phyloP scores from a whole-genome alignment of 2,329 filamentous ascomycete species.

The Hyphodiscus sp. region DNA sequence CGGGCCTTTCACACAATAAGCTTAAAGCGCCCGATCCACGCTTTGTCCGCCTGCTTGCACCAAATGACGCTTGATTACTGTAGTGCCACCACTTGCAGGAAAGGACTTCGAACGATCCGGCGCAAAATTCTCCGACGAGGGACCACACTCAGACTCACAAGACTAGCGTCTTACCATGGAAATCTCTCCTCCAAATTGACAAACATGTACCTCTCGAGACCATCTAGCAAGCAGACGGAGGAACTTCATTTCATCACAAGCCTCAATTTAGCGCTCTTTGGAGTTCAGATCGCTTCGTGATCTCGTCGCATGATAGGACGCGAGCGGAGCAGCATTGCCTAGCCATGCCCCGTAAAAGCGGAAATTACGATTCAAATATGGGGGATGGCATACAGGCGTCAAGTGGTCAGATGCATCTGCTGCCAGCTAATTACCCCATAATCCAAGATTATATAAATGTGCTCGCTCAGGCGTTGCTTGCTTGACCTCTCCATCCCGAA shows the following conservation, averaged over 20 bases:
- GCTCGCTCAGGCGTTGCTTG: background rate
- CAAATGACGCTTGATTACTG: background rate
- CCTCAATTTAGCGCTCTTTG: background rate
- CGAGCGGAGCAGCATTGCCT: too few species aligned
- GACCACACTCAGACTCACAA: constrained; percentile 3
- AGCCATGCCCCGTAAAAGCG: background rate
- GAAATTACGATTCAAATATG: background rate
- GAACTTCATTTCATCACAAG: constrained; percentile 3
- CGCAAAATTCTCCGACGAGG: background rate
- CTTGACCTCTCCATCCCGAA: background rate
- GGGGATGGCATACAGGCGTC: background rate
- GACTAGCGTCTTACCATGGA: background rate
- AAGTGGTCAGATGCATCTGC: background rate
- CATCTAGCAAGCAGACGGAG: background rate
- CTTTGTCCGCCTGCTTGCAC: background rate
- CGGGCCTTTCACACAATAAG: background rate
- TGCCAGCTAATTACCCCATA: background rate
- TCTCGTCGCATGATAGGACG: background rate
- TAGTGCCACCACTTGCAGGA: background rate
- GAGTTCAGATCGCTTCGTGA: background rate
- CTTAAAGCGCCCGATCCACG: constrained; percentile 5
- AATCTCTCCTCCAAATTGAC: background rate
- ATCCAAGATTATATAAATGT: background rate
- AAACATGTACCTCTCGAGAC: background rate
- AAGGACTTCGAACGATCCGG: constrained; percentile 1